Evolutionary conservation across 2,329 filamentous ascomycete genomes (phyloP).

Genomic region (Fusarium sp.): DNA sequence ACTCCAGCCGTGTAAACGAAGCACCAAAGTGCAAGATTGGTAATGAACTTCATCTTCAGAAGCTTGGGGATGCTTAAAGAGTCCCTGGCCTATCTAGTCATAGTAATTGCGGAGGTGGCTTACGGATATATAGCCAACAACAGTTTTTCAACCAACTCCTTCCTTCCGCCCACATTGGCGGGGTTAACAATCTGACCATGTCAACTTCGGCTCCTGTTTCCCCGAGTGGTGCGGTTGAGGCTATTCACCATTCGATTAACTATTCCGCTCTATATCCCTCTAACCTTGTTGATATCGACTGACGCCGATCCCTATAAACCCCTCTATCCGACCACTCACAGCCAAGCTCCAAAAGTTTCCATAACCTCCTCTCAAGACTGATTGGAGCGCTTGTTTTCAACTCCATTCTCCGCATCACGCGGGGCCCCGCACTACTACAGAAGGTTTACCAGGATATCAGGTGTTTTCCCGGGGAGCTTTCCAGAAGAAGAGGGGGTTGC

Average conservation of each 20-base stretch:
- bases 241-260: background rate
- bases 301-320: background rate
- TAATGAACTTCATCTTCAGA: background rate
- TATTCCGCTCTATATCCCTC: background rate
- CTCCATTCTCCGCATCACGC: background rate
- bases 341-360: background rate
- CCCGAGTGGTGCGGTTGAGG: background rate
- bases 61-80: background rate
- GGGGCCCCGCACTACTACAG: background rate
- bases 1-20: background rate
- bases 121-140: background rate
- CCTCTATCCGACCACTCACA: background rate
- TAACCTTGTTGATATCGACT: background rate
- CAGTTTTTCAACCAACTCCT: background rate
- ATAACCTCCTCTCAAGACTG: background rate
- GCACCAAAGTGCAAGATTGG: background rate
- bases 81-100: background rate
- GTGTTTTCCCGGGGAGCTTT: background rate
- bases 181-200: background rate
- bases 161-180: background rate
- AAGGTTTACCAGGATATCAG: background rate
- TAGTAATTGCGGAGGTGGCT: background rate
- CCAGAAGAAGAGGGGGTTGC: background rate
- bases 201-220: background rate
- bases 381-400: constrained; percentile 1